A percentile compares a stretch with the other conserved stretches of the same genome.
Conservation (phyloP, 768 basidiomycete species). For the Lactarius akahatsu region DNA sequence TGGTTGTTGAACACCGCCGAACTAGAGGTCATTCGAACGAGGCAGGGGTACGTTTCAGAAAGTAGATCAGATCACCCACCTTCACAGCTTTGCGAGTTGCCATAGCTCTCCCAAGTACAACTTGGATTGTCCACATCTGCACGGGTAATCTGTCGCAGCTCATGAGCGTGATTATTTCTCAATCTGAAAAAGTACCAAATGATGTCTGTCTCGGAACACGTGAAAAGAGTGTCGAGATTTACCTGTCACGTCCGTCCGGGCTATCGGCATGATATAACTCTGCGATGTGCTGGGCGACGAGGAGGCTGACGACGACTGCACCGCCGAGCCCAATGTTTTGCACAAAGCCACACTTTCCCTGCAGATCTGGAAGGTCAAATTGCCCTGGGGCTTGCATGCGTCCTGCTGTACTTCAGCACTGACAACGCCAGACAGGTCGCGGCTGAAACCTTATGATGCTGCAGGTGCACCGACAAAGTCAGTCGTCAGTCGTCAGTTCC, state of each 20-base stretch:
- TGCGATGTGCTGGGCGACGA: conserved; percentile 53
- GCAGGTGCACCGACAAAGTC: conserved; percentile 59
- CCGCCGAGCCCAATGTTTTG: conserved; percentile 86
- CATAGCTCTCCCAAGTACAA: conserved; percentile 49
- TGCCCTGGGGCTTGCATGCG: conserved; percentile 80
- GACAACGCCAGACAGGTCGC: neutral
- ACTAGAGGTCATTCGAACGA: too few species aligned
- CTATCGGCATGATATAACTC: conserved; percentile 70
- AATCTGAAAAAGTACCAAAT: too few species aligned
- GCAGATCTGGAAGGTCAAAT: conserved; percentile 58
- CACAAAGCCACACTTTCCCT: conserved; percentile 76
- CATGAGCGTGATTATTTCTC: conserved; percentile 78
- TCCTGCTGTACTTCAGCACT: conserved; percentile 44
- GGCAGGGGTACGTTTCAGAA: neutral
- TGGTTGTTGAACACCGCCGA: too few species aligned
- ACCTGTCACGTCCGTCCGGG: conserved; percentile 65
- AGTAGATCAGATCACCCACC: too few species aligned
- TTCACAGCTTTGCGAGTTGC: conserved; percentile 42
- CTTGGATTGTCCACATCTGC: conserved; percentile 68
- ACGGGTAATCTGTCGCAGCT: conserved; percentile 59
- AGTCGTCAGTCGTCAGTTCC: too few species aligned
- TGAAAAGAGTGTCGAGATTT: neutral
- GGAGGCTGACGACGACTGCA: conserved; percentile 72
- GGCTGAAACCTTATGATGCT: too few species aligned
- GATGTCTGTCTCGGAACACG: too few species aligned